Percentiles rank a stretch among this genome's conserved stretches.
phyloP scores from a whole-genome alignment of 1,284 basidiomycete species.

The Pascua guehoae region DNA sequence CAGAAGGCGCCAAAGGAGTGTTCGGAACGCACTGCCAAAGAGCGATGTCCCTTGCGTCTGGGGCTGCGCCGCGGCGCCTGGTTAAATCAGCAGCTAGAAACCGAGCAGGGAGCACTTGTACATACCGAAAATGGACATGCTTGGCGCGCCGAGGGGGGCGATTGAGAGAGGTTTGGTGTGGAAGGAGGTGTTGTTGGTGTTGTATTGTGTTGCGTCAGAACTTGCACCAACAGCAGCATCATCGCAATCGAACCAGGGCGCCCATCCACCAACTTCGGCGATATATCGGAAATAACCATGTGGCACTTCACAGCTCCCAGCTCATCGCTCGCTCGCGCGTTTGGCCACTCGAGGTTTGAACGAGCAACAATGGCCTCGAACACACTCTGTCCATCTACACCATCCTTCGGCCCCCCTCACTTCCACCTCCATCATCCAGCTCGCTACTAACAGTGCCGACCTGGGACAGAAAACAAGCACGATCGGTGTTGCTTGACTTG shows the following conservation, averaged over 20 bases:
- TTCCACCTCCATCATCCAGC: not conserved
- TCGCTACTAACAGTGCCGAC: too few relatives aligned
- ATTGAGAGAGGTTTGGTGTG: not conserved
- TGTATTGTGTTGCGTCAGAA: too few relatives aligned
- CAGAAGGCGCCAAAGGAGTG: not conserved
- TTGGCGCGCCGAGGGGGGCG: too few relatives aligned
- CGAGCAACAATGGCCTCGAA: too few relatives aligned
- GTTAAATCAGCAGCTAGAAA: not conserved
- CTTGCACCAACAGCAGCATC: not conserved
- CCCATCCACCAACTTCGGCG: not conserved
- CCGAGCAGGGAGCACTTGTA: not conserved
- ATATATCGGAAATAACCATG: conserved; percentile 5
- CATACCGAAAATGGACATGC: conserved; percentile 29
- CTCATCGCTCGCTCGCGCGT: not conserved
- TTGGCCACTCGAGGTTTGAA: too few relatives aligned
- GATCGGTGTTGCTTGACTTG: not conserved
- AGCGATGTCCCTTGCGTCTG: conserved; percentile 12
- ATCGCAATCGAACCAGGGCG: conserved; percentile 2
- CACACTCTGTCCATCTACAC: too few relatives aligned
- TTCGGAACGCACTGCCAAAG: conserved; percentile 18
- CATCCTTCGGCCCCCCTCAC: too few relatives aligned
- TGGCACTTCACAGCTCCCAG: conserved; percentile 1
- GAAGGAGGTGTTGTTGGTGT: not conserved
- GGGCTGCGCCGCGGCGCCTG: conserved; percentile 11
- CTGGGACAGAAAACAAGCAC: not conserved